These are phyloP conservation scores for Antonospora locustae DNA, from an alignment of 371 early-diverging fungal species.

Conservation along the genomic window DNA sequence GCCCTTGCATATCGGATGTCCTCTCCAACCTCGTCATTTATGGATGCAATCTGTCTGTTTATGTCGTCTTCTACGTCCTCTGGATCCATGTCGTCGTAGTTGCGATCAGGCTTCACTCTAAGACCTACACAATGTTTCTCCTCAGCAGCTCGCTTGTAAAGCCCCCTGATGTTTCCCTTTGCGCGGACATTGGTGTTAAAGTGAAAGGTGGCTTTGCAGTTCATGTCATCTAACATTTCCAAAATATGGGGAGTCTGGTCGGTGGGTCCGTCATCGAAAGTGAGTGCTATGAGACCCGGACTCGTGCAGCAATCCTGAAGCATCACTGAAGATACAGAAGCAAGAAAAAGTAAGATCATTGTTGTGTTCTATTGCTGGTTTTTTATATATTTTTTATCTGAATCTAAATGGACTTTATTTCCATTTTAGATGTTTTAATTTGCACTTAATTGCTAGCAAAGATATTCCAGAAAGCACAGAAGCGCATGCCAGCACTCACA, in stretches of 20 bases:
- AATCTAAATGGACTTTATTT: too few species aligned
- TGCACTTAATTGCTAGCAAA: too few species aligned
- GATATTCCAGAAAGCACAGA: too few species aligned
- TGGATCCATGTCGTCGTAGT: slow-evolving; percentile 33
- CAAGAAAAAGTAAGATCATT: too few species aligned
- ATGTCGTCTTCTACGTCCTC: slow-evolving; percentile 46
- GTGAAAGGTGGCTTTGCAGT: slow-evolving; percentile 41
- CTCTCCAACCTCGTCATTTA: slow-evolving; percentile 26
- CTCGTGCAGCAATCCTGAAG: slow-evolving; percentile 41
- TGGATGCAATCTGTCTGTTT: slow-evolving; percentile 31
- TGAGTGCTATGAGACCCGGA: slow-evolving; percentile 46
- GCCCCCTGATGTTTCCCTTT: slow-evolving; percentile 9
- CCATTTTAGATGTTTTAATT: too few species aligned
- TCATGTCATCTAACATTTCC: slow-evolving; percentile 23
- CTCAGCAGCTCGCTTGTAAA: slow-evolving; percentile 33
- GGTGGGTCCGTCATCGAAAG: slow-evolving; percentile 52
- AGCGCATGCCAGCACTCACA: too few species aligned
- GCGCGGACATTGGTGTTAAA: slow-evolving; percentile 37
- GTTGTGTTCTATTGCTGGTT: too few species aligned
- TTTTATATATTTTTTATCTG: background rate
- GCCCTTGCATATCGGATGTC: slow-evolving; percentile 46
- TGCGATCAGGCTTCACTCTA: slow-evolving; percentile 45
- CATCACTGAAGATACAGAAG: too few species aligned
- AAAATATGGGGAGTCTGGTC: slow-evolving; percentile 31
- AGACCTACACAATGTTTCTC: slow-evolving; percentile 52